Base-by-base conservation (phyloP, 2,329 filamentous ascomycete species). In the Colletotrichum gigasporum region DNA sequence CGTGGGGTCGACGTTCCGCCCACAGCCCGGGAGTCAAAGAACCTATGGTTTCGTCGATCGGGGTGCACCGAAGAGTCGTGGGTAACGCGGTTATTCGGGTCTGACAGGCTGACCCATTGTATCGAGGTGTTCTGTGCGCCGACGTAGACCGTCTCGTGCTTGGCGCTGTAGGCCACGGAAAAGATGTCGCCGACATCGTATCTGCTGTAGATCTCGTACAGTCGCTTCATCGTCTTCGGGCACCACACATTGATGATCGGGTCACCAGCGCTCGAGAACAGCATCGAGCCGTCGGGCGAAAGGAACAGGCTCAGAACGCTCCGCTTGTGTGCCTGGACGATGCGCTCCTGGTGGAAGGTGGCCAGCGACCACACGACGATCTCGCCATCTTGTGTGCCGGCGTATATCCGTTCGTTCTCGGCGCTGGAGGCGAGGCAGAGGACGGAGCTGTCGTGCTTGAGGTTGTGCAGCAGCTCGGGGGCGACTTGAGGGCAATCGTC, bases 111-210 rank as follows among this genome's bases (percentile, higher is more conserved):
- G 70, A 93, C 91, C 96, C 96, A 99, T 83, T 97, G 94, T 54
- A 97, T 96, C 37, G 91, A 93, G 7, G 94, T 96, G 73, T 98
- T 97, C 74, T 98, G 96, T 1, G 94, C 93, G 61, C 96, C 96
- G 42, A 97, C 87, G 75, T 97, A 98, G 4, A 97, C 85, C 0
- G 91, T 97, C 69, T 95, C 87, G 71, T 93, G 84, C 69, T 89
- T 85, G 6, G 88, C 81, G 4, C 94, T 97, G 76, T 97, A 97
- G 1, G 91, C 91, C n/a, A 97, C 90, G 70, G 93, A 97, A 76
- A 98, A 98, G 63, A 99, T 89, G 79, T 99, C 96, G 64, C 96
- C 96, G 39, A 97, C 92, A 71, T 98, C 96, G 77, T 97, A 95
- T 50, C 90, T 91, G 67, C 94, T 96, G 81, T 97, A 97, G 66